Conservation (phyloP, 208 protist species). For the Strigomonas culicis region DNA sequence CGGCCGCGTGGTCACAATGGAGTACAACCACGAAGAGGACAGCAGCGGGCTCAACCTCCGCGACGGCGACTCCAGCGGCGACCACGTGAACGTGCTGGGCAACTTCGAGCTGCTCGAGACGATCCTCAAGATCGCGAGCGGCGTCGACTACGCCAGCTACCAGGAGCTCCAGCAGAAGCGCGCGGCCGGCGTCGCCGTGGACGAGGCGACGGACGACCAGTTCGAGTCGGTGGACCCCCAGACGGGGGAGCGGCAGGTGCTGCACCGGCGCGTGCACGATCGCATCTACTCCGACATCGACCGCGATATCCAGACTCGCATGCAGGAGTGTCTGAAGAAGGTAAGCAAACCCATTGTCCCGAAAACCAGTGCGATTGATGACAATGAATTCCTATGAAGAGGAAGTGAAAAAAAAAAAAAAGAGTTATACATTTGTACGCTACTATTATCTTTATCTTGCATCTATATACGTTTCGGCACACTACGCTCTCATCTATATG, state of each 20-base stretch:
- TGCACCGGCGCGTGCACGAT: slow-evolving; percentile 37
- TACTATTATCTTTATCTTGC: not conserved
- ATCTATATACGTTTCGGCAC: not conserved
- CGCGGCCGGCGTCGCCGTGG: not conserved
- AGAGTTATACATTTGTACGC: no score
- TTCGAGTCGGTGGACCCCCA: not conserved
- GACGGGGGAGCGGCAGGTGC: not conserved
- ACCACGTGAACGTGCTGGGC: slow-evolving; percentile 90
- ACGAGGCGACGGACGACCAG: not conserved
- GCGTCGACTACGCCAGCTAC: slow-evolving; percentile 33
- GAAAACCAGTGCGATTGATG: slow-evolving; percentile 5
- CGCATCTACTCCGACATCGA: slow-evolving; percentile 74
- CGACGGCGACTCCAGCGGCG: slow-evolving; percentile 49
- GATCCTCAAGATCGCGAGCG: slow-evolving; percentile 70
- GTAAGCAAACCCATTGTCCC: slow-evolving; percentile 31
- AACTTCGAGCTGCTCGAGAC: slow-evolving; percentile 80
- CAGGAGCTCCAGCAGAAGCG: not conserved
- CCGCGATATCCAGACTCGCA: slow-evolving; percentile 28
- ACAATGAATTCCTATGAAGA: slow-evolving; percentile 14
- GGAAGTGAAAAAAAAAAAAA: slow-evolving; percentile 14
- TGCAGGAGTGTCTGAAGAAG: slow-evolving; percentile 32
- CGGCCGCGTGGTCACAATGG: slow-evolving; percentile 77
- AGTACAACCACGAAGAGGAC: slow-evolving; percentile 52
- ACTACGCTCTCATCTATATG: not conserved
- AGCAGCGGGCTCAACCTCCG: slow-evolving; percentile 46